Percentiles rank a stretch among this genome's conserved stretches.
phyloP scores from a whole-genome alignment of 1,284 basidiomycete species.

The Ceratobasidium sp. region DNA sequence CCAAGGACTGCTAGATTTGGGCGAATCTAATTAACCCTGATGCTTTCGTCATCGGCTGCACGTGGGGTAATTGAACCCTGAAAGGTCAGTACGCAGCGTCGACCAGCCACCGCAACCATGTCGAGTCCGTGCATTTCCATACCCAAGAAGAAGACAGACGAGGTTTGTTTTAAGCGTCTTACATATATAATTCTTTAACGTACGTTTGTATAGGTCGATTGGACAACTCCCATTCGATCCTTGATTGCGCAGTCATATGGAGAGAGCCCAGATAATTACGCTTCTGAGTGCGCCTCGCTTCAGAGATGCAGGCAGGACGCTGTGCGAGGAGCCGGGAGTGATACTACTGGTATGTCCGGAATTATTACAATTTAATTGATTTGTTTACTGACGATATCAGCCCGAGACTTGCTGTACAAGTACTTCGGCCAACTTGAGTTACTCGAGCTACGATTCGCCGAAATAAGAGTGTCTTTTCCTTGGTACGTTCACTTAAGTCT shows the following conservation, averaged over 20 bases:
- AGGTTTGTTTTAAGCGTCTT: slow-evolving; percentile 58
- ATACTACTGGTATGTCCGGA: slow-evolving; percentile 84
- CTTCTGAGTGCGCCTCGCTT: slow-evolving; percentile 84
- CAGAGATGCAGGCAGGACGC: slow-evolving; percentile 96
- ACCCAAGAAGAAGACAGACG: slow-evolving; percentile 82
- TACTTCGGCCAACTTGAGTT: slow-evolving; percentile 99
- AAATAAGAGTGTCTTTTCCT: slow-evolving; percentile 94
- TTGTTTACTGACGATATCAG: slow-evolving; percentile 57
- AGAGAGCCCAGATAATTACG: slow-evolving; percentile 90
- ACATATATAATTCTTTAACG: not conserved
- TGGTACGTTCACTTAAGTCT: slow-evolving; percentile 64
- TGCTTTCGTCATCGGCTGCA: too few species aligned
- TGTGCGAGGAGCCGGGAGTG: slow-evolving; percentile 93
- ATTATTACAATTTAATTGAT: too few species aligned
- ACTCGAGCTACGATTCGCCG: slow-evolving; percentile 95
- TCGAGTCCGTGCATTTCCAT: slow-evolving; percentile 67
- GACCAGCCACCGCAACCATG: slow-evolving; percentile 44
- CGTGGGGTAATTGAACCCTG: too few species aligned
- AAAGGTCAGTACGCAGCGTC: too few species aligned
- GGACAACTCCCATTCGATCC: slow-evolving; percentile 87
- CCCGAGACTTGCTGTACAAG: slow-evolving; percentile 95
- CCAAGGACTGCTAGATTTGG: too few species aligned
- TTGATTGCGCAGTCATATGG: slow-evolving; percentile 94
- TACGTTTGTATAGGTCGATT: slow-evolving; percentile 89
- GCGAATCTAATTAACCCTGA: too few species aligned